Conservation (phyloP, 805 yeast genomes). For the Yamadazyma laniorum region DNA sequence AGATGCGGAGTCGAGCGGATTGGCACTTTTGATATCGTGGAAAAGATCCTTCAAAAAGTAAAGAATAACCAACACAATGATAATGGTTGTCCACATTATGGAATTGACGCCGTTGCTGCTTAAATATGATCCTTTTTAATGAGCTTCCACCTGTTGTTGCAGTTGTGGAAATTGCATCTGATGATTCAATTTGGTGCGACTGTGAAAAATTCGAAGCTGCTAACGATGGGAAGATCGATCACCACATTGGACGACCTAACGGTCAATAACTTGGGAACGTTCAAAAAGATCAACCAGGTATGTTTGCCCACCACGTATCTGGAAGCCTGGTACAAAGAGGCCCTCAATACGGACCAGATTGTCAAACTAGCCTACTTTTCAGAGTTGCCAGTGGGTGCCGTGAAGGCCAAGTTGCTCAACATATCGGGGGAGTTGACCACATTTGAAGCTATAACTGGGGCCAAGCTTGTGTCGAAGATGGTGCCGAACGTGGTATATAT, state of each 20-base stretch:
- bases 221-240: slow-evolving; percentile 37
- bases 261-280: slow-evolving; percentile 54
- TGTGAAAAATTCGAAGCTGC: neutral
- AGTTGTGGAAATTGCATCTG: too few species aligned
- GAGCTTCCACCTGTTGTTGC: too few species aligned
- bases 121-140: too few species aligned
- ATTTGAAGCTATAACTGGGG: slow-evolving; percentile 28
- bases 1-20: slow-evolving; percentile 29
- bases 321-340: slow-evolving; percentile 50
- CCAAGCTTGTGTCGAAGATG: slow-evolving; percentile 22
- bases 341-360: slow-evolving; percentile 48
- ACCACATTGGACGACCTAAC: slow-evolving; percentile 60
- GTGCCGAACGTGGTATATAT: slow-evolving; percentile 58
- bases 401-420: slow-evolving; percentile 54
- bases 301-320: slow-evolving; percentile 52
- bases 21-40: slow-evolving; percentile 19
- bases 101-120: too few species aligned
- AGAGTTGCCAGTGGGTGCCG: slow-evolving; percentile 79
- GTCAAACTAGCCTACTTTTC: slow-evolving; percentile 62
- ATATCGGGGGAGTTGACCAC: slow-evolving; percentile 28
- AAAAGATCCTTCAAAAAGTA: slow-evolving; percentile 32
- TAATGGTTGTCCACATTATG: slow-evolving; percentile 26
- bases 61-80: slow-evolving; percentile 28
- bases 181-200: too few species aligned
- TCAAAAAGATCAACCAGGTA: slow-evolving; percentile 54